Evolutionary conservation across 805 yeast genomes (phyloP).

Genomic region (Saturnispora sekii): DNA sequence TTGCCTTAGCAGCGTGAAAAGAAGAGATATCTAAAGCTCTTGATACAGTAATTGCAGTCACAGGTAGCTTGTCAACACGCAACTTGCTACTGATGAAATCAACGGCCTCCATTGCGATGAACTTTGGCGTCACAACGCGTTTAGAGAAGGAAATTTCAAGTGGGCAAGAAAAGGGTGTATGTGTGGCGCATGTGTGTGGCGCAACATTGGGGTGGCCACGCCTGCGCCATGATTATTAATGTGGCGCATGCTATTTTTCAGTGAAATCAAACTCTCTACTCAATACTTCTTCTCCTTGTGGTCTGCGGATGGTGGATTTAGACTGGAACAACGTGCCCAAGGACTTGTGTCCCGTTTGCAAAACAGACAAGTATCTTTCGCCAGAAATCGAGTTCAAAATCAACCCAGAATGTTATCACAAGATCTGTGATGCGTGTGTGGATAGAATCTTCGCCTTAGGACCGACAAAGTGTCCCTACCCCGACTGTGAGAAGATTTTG

Average conservation of each 20-base stretch:
- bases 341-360: conserved; percentile 87
- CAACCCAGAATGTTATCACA: conserved; percentile 96
- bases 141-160: no score
- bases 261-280: background rate
- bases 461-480: conserved; percentile 95
- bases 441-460: conserved; percentile 91
- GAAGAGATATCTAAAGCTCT: conserved; percentile 15
- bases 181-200: background rate
- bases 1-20: conserved; percentile 15
- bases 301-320: conserved; percentile 22
- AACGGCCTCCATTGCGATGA: background rate
- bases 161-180: no score
- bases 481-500: conserved; percentile 77
- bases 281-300: background rate
- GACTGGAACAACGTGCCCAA: conserved; percentile 29
- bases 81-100: conserved; percentile 2
- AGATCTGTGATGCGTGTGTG: conserved; percentile 94
- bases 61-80: conserved; percentile 14
- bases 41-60: conserved; percentile 20
- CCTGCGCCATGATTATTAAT: background rate
- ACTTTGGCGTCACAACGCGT: no score
- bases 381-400: conserved; percentile 89
- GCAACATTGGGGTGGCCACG: background rate
- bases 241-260: background rate
- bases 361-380: conserved; percentile 85